Percentiles rank a stretch among this genome's conserved stretches.
These are phyloP conservation scores for Glaciozyma martinii DNA, from an alignment of 768 basidiomycete species.

Conservation along the genomic window DNA sequence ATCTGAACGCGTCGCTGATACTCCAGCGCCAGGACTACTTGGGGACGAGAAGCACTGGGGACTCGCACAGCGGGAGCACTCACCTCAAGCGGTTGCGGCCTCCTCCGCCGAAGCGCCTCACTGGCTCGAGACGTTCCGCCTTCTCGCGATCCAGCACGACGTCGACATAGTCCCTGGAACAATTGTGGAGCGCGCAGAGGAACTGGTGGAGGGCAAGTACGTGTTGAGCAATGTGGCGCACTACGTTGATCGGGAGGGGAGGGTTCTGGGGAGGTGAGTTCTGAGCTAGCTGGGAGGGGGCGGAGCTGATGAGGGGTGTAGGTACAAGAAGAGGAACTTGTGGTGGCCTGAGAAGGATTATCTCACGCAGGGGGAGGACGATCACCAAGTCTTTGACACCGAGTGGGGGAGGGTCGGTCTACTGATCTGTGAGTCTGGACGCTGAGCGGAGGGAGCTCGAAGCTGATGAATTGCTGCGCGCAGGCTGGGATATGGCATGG, in stretches of 20 bases:
- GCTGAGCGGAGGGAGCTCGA: neutral
- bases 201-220: neutral
- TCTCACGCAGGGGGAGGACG: slow-evolving; percentile 17
- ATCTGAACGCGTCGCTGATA: neutral
- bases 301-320: no score
- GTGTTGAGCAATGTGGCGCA: slow-evolving; percentile 30
- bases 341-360: slow-evolving; percentile 23
- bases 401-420: slow-evolving; percentile 24
- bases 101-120: slow-evolving; percentile 3
- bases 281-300: slow-evolving; percentile 6
- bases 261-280: slow-evolving; percentile 22
- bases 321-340: neutral
- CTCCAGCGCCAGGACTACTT: slow-evolving; percentile 10
- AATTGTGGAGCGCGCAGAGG: slow-evolving; percentile 30
- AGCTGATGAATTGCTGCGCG: neutral
- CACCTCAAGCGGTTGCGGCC: neutral
- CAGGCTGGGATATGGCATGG: slow-evolving; percentile 16
- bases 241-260: slow-evolving; percentile 28
- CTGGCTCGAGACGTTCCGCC: slow-evolving; percentile 21
- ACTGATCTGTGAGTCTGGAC: slow-evolving; percentile 26
- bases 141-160: slow-evolving; percentile 23
- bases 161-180: slow-evolving; percentile 34
- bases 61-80: slow-evolving; percentile 20
- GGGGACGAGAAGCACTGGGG: slow-evolving; percentile 10
- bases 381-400: slow-evolving; percentile 32